These are phyloP conservation scores for Epichloe sp. DNA, from an alignment of 2,329 filamentous ascomycete genomes.

Conservation along the genomic window DNA sequence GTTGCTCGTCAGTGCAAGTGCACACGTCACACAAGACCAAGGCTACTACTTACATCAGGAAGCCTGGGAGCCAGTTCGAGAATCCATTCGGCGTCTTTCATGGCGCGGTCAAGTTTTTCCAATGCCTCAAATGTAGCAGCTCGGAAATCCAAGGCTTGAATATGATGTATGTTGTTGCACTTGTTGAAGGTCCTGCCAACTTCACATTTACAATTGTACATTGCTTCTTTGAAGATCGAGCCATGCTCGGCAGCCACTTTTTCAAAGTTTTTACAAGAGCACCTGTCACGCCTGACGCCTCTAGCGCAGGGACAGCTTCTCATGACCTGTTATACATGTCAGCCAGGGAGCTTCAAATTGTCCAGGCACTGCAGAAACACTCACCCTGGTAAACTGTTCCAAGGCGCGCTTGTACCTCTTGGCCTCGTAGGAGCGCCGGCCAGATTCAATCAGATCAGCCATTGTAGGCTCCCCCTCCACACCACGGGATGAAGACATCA, in stretches of 20 bases:
- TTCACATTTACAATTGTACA: slow-evolving; percentile 25
- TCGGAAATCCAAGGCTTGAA: slow-evolving; percentile 28
- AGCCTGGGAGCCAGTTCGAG: slow-evolving; percentile 27
- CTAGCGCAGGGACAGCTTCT: slow-evolving; percentile 21
- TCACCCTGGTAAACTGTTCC: slow-evolving; percentile 24
- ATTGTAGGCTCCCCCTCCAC: not conserved
- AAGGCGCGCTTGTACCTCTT: slow-evolving; percentile 23
- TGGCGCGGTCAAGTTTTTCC: slow-evolving; percentile 23
- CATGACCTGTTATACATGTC: slow-evolving; percentile 20
- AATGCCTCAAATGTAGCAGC: slow-evolving; percentile 27
- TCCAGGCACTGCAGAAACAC: slow-evolving; percentile 1
- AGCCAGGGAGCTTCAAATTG: not conserved
- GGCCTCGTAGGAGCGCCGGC: slow-evolving; percentile 19
- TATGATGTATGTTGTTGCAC: slow-evolving; percentile 24
- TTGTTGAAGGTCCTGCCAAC: slow-evolving; percentile 25
- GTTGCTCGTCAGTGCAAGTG: not conserved
- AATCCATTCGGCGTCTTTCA: slow-evolving; percentile 29
- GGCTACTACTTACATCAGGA: slow-evolving; percentile 22
- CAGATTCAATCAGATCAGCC: slow-evolving; percentile 15
- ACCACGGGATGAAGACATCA: slow-evolving; percentile 6
- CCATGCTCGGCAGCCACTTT: slow-evolving; percentile 18
- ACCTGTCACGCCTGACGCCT: slow-evolving; percentile 22
- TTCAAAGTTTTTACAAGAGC: slow-evolving; percentile 27
- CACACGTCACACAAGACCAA: not conserved
- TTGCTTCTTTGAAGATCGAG: slow-evolving; percentile 29